phyloP scores from a whole-genome alignment of 2,329 filamentous ascomycete species.

The Tolypocladium nubicola region DNA sequence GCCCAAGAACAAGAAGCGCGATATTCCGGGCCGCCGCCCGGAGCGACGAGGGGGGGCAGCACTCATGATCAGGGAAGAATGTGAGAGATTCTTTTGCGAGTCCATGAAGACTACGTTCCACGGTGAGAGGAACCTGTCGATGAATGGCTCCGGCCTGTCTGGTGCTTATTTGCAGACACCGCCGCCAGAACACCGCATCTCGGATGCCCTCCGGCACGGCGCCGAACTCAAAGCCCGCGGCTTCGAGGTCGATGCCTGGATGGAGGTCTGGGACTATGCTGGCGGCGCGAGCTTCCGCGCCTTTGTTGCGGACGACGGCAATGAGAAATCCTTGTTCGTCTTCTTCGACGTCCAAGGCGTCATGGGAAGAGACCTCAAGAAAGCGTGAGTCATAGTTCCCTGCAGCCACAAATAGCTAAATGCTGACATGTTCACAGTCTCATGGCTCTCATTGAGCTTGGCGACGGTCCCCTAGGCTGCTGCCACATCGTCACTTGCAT shows the following conservation, averaged over 20 bases:
- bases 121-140: constrained; percentile 77
- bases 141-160: constrained; percentile 78
- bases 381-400: constrained; percentile 52
- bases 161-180: constrained; percentile 53
- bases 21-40: constrained; percentile 29
- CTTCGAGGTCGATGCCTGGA: constrained; percentile 47
- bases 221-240: constrained; percentile 14
- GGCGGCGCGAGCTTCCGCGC: constrained; percentile 78
- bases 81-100: constrained; percentile 99
- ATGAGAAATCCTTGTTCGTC: constrained; percentile 69
- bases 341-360: constrained; percentile 69
- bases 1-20: constrained; percentile 41
- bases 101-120: constrained; percentile 87
- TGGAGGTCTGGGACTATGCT: constrained; percentile 78
- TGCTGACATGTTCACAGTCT: constrained; percentile 41
- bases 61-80: constrained; percentile 96
- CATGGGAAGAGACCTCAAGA: constrained; percentile 69
- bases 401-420: too few relatives aligned
- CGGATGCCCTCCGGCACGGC: constrained; percentile 22
- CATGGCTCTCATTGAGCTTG: constrained; percentile 84
- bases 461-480: constrained; percentile 66
- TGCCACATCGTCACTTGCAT: constrained; percentile 70
- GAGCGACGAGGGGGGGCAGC: constrained; percentile 78
- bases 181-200: constrained; percentile 36
- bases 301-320: constrained; percentile 63